phyloP scores from a whole-genome alignment of 2,329 filamentous ascomycete species.

The Scedosporium boydii region DNA sequence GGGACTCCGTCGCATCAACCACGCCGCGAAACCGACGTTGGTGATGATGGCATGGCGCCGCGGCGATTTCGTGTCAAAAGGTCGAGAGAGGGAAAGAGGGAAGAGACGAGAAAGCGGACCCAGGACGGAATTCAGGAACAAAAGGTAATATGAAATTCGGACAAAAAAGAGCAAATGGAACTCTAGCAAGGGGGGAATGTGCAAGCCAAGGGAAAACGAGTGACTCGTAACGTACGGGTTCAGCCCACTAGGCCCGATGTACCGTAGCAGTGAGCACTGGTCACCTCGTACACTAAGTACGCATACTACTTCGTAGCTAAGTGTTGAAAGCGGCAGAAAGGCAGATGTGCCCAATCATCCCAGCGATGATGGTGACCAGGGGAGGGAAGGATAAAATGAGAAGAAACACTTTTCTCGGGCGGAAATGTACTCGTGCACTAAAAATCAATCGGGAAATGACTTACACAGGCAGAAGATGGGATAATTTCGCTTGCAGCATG shows the following conservation, averaged over 20 bases:
- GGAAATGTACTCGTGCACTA: not conserved
- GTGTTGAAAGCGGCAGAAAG: not conserved
- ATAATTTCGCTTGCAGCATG: conserved; percentile 8
- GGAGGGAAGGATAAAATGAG: conserved; percentile 5
- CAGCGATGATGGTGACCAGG: not conserved
- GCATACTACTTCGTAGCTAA: no score
- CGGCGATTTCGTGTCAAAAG: not conserved
- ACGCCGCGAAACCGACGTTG: conserved; percentile 5
- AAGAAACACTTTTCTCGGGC: not conserved
- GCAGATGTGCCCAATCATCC: not conserved
- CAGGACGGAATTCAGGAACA: not conserved
- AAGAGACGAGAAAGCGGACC: not conserved
- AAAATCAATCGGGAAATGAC: not conserved
- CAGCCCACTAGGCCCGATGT: not conserved
- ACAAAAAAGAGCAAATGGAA: not conserved
- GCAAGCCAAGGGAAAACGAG: not conserved
- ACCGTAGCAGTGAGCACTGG: not conserved
- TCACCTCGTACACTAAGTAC: not conserved
- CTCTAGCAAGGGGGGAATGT: not conserved
- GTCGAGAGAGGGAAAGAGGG: not conserved
- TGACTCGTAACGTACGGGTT: not conserved
- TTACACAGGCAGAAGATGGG: conserved; percentile 4
- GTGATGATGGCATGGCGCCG: conserved; percentile 7
- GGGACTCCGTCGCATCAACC: conserved; percentile 4
- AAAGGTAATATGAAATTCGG: not conserved